phyloP scores from a whole-genome alignment of 345 rosid species.

The Cardamine resedifolia region DNA sequence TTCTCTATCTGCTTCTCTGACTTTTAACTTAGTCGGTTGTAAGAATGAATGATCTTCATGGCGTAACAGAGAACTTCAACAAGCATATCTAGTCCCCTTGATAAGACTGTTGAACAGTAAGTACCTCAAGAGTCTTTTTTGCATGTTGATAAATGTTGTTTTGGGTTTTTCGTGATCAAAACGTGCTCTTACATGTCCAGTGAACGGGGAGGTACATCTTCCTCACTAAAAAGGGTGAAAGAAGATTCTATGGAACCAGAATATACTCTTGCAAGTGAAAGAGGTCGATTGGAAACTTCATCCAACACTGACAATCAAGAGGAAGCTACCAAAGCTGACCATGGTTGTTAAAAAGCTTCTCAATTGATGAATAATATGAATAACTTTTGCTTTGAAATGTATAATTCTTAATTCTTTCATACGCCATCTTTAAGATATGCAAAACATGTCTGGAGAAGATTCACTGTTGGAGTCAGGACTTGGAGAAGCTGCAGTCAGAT shows the following conservation, averaged over 20 bases:
- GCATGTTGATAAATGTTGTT: neutral
- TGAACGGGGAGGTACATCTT: neutral
- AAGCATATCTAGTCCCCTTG: neutral
- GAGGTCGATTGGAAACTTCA: neutral
- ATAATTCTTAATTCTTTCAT: conserved; percentile 10
- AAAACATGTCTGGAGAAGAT: conserved; percentile 13
- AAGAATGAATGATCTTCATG: no score
- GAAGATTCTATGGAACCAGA: conserved; percentile 16
- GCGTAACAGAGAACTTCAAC: no score
- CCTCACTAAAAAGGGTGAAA: neutral
- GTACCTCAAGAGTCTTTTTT: neutral
- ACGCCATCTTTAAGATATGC: conserved; percentile 24
- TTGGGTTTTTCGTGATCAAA: neutral
- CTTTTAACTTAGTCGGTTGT: no score
- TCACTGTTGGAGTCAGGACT: conserved; percentile 3
- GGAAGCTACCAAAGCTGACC: neutral
- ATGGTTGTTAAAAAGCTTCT: conserved; percentile 7
- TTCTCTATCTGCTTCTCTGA: no score
- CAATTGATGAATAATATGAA: neutral
- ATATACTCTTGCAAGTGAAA: conserved; percentile 18
- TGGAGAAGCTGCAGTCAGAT: conserved; percentile 9
- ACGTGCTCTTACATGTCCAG: neutral
- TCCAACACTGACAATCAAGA: conserved; percentile 10
- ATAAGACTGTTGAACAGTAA: conserved; percentile 9
- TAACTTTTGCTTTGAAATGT: neutral